Conservation (phyloP, 108 stramenopile genomes). For the Skeletonema marinoi region DNA sequence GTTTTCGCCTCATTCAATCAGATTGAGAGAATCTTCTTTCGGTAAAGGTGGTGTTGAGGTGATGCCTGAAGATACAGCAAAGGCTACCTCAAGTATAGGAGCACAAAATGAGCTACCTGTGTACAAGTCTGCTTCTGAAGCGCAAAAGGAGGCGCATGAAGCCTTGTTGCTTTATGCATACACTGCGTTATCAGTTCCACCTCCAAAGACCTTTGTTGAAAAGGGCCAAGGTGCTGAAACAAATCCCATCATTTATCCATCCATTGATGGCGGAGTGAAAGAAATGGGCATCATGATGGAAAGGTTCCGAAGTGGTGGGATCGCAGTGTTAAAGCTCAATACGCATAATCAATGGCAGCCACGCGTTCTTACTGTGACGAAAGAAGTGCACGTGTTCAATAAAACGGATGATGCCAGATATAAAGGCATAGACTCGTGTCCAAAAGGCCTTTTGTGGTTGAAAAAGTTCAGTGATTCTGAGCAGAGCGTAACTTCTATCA, state of each 20-base stretch:
- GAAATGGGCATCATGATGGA: slow-evolving; percentile 58
- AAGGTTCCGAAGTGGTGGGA: slow-evolving; percentile 51
- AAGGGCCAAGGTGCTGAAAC: slow-evolving; percentile 14
- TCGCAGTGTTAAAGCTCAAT: slow-evolving; percentile 81
- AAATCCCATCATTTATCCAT: slow-evolving; percentile 3
- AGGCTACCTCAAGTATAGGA: not conserved
- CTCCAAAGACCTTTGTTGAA: slow-evolving; percentile 27
- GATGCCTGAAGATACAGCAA: not conserved
- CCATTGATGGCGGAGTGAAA: slow-evolving; percentile 27
- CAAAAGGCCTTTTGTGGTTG: slow-evolving; percentile 47
- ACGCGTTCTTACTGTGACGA: slow-evolving; percentile 73
- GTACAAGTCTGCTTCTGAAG: slow-evolving; percentile 7
- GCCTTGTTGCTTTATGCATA: slow-evolving; percentile 41
- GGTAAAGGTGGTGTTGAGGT: not conserved
- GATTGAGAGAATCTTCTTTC: not conserved
- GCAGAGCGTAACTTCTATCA: slow-evolving; percentile 19
- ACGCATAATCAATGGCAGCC: slow-evolving; percentile 82
- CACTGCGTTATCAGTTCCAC: slow-evolving; percentile 36
- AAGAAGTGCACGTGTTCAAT: slow-evolving; percentile 56
- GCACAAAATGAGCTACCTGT: not conserved
- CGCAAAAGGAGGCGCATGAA: slow-evolving; percentile 34
- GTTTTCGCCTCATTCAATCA: not conserved
- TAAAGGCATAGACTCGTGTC: slow-evolving; percentile 30
- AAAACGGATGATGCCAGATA: slow-evolving; percentile 25
- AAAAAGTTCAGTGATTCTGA: slow-evolving; percentile 47